Evolutionary conservation across 2,329 filamentous ascomycete genomes (phyloP).

Genomic region (Didymella lethalis): DNA sequence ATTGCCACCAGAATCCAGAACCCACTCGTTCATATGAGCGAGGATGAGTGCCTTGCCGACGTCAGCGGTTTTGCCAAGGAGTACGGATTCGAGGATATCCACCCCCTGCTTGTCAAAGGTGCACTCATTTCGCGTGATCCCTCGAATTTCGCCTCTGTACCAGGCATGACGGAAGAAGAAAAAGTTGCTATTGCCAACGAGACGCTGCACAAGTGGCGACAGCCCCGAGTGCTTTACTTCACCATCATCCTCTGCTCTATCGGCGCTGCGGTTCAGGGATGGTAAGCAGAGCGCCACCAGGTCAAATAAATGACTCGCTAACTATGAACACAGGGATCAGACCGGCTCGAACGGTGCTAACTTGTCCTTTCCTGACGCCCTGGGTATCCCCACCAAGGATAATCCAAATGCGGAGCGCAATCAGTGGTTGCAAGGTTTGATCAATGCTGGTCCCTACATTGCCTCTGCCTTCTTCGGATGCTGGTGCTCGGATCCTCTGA

Average conservation of each 20-base stretch:
- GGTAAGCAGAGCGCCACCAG: constrained; percentile 55
- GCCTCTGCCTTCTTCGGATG: constrained; percentile 25
- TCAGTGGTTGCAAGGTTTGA: constrained; percentile 34
- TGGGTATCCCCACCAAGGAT: constrained; percentile 55
- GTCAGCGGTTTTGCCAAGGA: constrained; percentile 61
- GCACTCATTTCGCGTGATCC: constrained; percentile 57
- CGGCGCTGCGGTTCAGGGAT: constrained; percentile 69
- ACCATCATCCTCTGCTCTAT: constrained; percentile 73
- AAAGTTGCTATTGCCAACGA: constrained; percentile 30
- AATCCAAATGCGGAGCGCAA: constrained; percentile 28
- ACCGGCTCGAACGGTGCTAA: constrained; percentile 63
- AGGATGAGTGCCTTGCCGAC: constrained; percentile 57
- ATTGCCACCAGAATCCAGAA: constrained; percentile 27
- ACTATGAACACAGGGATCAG: constrained; percentile 47
- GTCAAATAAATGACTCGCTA: background rate
- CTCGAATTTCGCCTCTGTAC: constrained; percentile 22
- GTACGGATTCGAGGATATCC: constrained; percentile 55
- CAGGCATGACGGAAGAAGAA: constrained; percentile 30
- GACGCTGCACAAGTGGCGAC: constrained; percentile 65
- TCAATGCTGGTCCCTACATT: constrained; percentile 34
- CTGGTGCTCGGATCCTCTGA: constrained; percentile 34
- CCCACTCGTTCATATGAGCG: constrained; percentile 29
- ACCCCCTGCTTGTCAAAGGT: constrained; percentile 58
- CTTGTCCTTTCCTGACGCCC: constrained; percentile 63
- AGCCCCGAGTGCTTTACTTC: constrained; percentile 65